These are phyloP conservation scores for Blastomyces parvus DNA, from an alignment of 2,329 filamentous ascomycete genomes.

Conservation along the genomic window DNA sequence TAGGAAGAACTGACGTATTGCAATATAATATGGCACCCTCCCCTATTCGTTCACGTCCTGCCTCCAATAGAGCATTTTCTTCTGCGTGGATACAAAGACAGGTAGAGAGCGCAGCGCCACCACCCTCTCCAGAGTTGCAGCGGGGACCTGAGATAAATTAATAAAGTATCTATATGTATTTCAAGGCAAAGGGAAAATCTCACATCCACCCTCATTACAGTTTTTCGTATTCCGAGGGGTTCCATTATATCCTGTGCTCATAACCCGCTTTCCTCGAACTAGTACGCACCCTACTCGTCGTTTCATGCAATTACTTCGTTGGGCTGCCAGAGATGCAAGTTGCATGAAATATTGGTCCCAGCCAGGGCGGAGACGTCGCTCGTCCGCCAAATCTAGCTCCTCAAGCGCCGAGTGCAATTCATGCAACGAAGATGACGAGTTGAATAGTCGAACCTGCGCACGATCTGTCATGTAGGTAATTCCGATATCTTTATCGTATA, in stretches of 20 bases:
- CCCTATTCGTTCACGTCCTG: slow-evolving; percentile 78
- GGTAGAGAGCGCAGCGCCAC: slow-evolving; percentile 66
- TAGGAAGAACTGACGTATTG: slow-evolving; percentile 51
- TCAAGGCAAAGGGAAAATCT: slow-evolving; percentile 14
- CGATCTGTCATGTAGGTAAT: slow-evolving; percentile 69
- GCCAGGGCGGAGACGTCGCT: slow-evolving; percentile 69
- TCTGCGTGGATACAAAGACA: slow-evolving; percentile 97
- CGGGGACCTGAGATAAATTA: slow-evolving; percentile 42
- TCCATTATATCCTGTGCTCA: slow-evolving; percentile 94
- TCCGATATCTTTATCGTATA: slow-evolving; percentile 58
- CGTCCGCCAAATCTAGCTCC: slow-evolving; percentile 65
- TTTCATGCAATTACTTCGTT: slow-evolving; percentile 97
- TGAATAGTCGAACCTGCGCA: slow-evolving; percentile 76
- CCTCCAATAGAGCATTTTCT: slow-evolving; percentile 92
- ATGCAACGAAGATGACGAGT: slow-evolving; percentile 63
- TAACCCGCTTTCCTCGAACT: slow-evolving; percentile 74
- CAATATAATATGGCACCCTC: slow-evolving; percentile 80
- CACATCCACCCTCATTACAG: slow-evolving; percentile 86
- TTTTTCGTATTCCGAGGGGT: slow-evolving; percentile 84
- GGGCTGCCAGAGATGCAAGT: slow-evolving; percentile 80
- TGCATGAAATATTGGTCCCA: slow-evolving; percentile 99
- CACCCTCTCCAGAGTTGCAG: slow-evolving; percentile 66
- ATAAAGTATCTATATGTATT: neutral
- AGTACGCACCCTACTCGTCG: slow-evolving; percentile 89
- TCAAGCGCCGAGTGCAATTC: slow-evolving; percentile 64